Percentiles rank a stretch among this genome's conserved stretches.
Evolutionary conservation across 116 monocot species (phyloP).

Genomic region (Iris pallida): DNA sequence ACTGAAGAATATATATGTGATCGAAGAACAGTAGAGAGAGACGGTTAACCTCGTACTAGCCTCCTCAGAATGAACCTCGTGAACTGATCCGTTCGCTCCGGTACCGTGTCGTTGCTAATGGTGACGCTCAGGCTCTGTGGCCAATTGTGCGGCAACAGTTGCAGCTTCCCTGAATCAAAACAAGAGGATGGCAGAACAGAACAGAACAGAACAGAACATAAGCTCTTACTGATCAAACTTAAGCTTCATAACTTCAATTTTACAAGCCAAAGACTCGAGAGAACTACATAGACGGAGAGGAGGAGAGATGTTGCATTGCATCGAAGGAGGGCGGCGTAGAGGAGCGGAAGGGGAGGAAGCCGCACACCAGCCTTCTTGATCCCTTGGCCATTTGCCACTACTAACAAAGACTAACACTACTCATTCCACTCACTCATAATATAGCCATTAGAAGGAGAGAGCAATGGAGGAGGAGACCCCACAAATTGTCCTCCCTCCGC

Average conservation of each 20-base stretch:
- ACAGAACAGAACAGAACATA: background rate
- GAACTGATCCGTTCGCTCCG: background rate
- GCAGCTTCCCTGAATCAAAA: slow-evolving; percentile 4
- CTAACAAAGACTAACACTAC: background rate
- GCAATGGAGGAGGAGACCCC: background rate
- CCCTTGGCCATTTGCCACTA: slow-evolving; percentile 5
- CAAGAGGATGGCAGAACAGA: background rate
- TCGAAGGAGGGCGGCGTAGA: background rate
- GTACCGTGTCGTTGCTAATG: background rate
- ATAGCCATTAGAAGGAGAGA: background rate
- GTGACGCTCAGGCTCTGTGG: background rate
- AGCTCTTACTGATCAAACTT: background rate
- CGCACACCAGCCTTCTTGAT: background rate
- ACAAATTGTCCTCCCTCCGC: background rate
- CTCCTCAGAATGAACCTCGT: slow-evolving; percentile 3
- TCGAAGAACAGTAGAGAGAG: background rate
- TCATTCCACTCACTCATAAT: background rate
- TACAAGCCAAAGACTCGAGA: background rate
- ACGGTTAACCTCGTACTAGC: background rate
- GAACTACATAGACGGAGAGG: slow-evolving; percentile 3
- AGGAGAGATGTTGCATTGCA: slow-evolving; percentile 1
- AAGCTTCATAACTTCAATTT: background rate
- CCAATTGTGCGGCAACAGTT: background rate
- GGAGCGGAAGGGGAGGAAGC: slow-evolving; percentile 2
- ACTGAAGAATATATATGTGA: background rate